Conservation (phyloP, 129 eudicot genomes). For the Lactuca sativa region DNA sequence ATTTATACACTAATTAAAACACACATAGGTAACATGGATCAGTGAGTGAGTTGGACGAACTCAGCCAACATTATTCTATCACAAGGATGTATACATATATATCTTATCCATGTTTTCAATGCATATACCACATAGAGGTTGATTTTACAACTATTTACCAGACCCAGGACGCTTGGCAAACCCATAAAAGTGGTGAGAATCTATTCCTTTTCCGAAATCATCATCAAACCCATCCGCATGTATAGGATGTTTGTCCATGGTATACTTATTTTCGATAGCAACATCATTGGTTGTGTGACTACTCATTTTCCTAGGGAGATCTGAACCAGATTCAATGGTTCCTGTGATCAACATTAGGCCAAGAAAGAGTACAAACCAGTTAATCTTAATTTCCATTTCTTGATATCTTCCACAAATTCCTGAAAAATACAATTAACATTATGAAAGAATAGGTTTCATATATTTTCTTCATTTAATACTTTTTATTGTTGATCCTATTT, state of each 20-base stretch:
- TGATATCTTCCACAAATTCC: neutral
- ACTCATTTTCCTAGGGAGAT: neutral
- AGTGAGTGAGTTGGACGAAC: no score
- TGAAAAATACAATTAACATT: neutral
- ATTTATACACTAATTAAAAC: no score
- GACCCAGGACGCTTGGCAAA: neutral
- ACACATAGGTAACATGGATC: no score
- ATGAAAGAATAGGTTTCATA: neutral
- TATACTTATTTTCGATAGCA: neutral
- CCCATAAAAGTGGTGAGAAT: conserved; percentile 8
- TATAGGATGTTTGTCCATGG: neutral
- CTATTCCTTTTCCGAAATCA: neutral
- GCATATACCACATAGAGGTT: no score
- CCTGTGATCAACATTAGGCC: conserved; percentile 9
- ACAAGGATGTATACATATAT: no score
- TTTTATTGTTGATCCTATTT: no score
- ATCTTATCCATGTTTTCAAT: no score
- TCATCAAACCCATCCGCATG: neutral
- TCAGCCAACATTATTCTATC: no score
- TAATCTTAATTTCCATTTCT: conserved; percentile 15
- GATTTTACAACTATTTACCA: no score
- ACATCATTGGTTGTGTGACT: neutral
- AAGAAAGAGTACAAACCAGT: conserved; percentile 14
- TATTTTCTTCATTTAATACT: no score
- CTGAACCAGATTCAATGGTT: conserved; percentile 2